Percentiles rank a stretch among this genome's conserved stretches.
Conservation (phyloP, 371 early-diverging fungal species). For the Blakeslea trispora region DNA sequence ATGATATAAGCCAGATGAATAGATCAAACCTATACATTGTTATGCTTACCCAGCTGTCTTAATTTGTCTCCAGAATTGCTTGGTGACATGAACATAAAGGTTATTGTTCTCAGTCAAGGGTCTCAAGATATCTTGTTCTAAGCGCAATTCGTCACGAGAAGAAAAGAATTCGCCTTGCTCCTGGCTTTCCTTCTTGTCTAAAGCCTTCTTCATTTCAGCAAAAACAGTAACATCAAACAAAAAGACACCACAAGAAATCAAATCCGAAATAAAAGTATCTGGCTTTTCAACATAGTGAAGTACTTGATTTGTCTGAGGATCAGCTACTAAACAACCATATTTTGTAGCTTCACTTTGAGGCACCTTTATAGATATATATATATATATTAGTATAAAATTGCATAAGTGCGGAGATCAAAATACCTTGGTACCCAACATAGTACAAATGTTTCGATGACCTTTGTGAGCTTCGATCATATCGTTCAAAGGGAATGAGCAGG, state of each 20-base stretch:
- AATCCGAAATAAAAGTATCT: slow-evolving; percentile 88
- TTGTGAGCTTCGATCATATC: slow-evolving; percentile 85
- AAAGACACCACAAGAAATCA: slow-evolving; percentile 94
- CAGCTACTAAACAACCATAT: slow-evolving; percentile 93
- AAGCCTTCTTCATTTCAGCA: slow-evolving; percentile 78
- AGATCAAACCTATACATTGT: too few relatives aligned
- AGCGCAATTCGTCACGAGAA: slow-evolving; percentile 43
- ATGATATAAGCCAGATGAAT: too few relatives aligned
- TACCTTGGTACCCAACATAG: slow-evolving; percentile 85
- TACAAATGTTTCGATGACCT: slow-evolving; percentile 77
- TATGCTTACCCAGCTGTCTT: slow-evolving; percentile 92
- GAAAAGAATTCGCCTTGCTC: slow-evolving; percentile 13
- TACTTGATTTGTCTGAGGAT: slow-evolving; percentile 81
- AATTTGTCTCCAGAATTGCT: slow-evolving; percentile 92
- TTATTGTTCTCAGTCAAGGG: slow-evolving; percentile 79
- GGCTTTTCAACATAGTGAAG: slow-evolving; percentile 98
- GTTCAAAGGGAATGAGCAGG: slow-evolving; percentile 88
- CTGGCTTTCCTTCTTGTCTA: slow-evolving; percentile 56
- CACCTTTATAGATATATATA: slow-evolving; percentile 48
- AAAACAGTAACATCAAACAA: slow-evolving; percentile 87
- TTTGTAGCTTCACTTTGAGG: slow-evolving; percentile 75
- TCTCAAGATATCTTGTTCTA: slow-evolving; percentile 92
- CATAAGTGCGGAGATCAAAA: slow-evolving; percentile 20
- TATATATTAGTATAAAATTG: slow-evolving; percentile 56
- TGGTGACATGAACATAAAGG: slow-evolving; percentile 78